These are phyloP conservation scores for Candida takata DNA, from an alignment of 805 yeast species.

Conservation along the genomic window DNA sequence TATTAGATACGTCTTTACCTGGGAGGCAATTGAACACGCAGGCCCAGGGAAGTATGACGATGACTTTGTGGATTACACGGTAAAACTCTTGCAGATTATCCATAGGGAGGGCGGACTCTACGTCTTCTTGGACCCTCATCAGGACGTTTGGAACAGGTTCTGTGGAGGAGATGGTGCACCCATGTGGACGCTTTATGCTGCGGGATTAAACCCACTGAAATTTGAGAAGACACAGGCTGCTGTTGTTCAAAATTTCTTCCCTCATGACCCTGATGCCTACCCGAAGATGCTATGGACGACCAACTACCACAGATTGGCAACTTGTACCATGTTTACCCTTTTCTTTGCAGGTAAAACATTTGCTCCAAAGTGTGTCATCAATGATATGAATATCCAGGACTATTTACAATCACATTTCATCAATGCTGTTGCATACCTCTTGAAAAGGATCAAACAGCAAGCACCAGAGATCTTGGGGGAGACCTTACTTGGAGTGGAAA, in stretches of 20 bases:
- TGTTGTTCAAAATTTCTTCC: slow-evolving; percentile 54
- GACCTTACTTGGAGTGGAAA: slow-evolving; percentile 71
- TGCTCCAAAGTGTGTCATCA: slow-evolving; percentile 68
- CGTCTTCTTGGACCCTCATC: slow-evolving; percentile 84
- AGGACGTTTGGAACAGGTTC: slow-evolving; percentile 89
- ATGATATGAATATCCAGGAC: slow-evolving; percentile 72
- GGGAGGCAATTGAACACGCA: slow-evolving; percentile 89
- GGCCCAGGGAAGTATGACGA: slow-evolving; percentile 84
- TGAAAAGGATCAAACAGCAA: slow-evolving; percentile 30
- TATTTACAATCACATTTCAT: slow-evolving; percentile 62
- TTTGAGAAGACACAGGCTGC: slow-evolving; percentile 76
- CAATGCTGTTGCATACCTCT: slow-evolving; percentile 42
- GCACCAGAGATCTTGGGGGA: slow-evolving; percentile 40
- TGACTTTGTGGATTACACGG: slow-evolving; percentile 64
- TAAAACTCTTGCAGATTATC: slow-evolving; percentile 51
- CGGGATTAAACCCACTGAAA: slow-evolving; percentile 75
- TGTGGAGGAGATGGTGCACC: slow-evolving; percentile 95
- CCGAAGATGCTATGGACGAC: slow-evolving; percentile 94
- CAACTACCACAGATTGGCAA: slow-evolving; percentile 70
- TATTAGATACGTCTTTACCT: slow-evolving; percentile 68
- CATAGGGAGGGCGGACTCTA: slow-evolving; percentile 63
- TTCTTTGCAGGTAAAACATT: slow-evolving; percentile 73
- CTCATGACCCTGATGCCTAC: slow-evolving; percentile 34
- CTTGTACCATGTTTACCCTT: slow-evolving; percentile 75
- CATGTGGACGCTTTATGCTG: slow-evolving; percentile 84